A percentile compares a stretch with the other conserved stretches of the same genome.
Conservation (phyloP, 495 filamentous ascomycete genomes). For the Articulospora tetracladia region DNA sequence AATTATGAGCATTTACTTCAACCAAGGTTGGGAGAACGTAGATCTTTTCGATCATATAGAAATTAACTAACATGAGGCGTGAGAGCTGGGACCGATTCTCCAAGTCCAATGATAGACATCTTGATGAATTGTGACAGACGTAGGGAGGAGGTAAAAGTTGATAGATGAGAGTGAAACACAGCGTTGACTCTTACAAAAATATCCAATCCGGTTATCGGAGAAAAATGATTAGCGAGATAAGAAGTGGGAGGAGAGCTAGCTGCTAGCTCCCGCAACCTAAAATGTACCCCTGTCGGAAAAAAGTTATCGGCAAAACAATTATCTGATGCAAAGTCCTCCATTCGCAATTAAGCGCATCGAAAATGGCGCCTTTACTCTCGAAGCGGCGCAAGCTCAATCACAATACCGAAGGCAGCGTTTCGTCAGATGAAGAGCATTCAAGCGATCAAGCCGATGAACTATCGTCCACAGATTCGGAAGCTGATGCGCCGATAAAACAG, state of each 20-base stretch:
- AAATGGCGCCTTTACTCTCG: constrained; percentile 19
- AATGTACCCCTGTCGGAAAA: constrained; percentile 3
- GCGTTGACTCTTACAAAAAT: background rate
- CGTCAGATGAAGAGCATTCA: background rate
- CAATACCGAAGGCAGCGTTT: background rate
- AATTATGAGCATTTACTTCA: constrained; percentile 22
- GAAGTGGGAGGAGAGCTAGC: background rate
- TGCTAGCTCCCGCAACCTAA: constrained; percentile 13
- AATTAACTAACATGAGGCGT: constrained; percentile 52
- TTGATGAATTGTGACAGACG: background rate
- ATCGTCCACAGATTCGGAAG: constrained; percentile 1
- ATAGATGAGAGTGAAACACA: background rate
- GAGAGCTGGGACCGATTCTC: constrained; percentile 56
- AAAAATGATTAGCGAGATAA: background rate
- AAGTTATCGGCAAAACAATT: background rate
- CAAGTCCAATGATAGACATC: constrained; percentile 34
- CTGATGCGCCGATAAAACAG: background rate
- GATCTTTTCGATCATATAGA: constrained; percentile 8
- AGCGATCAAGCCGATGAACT: background rate
- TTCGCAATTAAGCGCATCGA: background rate
- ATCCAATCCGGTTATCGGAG: constrained; percentile 3
- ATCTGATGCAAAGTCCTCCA: background rate
- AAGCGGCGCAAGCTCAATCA: constrained; percentile 45
- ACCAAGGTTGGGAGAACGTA: background rate
- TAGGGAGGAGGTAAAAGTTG: background rate